Evolutionary conservation across 768 basidiomycete genomes (phyloP), one percentile per base, ranked within the genome.

Genomic region (Boletus rubroflammeus): DNA sequence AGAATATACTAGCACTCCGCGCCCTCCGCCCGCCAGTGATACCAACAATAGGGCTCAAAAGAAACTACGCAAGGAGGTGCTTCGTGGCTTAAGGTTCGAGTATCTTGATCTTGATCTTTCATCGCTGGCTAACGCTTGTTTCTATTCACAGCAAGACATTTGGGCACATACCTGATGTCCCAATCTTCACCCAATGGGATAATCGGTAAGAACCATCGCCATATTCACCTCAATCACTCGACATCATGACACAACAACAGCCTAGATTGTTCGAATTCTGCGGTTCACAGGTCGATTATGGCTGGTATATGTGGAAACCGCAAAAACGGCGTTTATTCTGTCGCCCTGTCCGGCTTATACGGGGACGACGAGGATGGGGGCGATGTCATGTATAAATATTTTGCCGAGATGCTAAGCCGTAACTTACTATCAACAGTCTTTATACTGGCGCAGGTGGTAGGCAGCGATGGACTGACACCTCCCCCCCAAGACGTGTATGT

Each of bases 401-500:
- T 45, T 43, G 8, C 19, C 23, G 7, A 14, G 25, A 56, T 15
- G 6, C 25, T n/a, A 3, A 31, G n/a, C 0, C n/a, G 2, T 19
- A 6, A 32, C 56, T 59, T 38, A 57, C 29, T 29, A 19, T 49
- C 28, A 31, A 21, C 31, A 69, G 68, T 13, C 57, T 71, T 17
- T 69, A 69, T 40, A 69, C 67, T 13, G 68, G 68, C 6, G 5
- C 45, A 47, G 67, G 67, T 6, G 67, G 67, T 21, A 56, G 64
- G 55, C 9, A 58, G 34, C 23, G 1, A 13, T 60, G 43, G 50
- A 13, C 35, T 6, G 26, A 65, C 3, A 4, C 8, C 6, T 0
- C 1, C 7, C 69, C 67, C 10, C 58, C 40, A 0, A 69, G 52
- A 49, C 67, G 57, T 34, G 67, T 69, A 55, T 11, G 69, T 53